Conservation (phyloP, 2,329 filamentous ascomycete species). For the Colletotrichum trifolii region DNA sequence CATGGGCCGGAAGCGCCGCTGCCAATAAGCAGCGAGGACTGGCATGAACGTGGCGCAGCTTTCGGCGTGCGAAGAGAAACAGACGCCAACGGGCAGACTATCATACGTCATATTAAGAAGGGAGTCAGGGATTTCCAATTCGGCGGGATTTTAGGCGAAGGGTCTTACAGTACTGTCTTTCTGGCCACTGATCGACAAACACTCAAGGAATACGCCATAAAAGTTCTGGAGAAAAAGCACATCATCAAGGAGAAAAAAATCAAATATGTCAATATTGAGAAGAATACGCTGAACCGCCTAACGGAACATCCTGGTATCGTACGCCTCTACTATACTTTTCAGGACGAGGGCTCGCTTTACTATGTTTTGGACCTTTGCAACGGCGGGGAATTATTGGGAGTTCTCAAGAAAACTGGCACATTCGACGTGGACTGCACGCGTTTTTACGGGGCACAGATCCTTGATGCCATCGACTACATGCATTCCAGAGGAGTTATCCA, state of each 20-base stretch:
- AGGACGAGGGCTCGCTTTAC: constrained; percentile 95
- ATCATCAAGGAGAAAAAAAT: constrained; percentile 99
- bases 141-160: constrained; percentile 89
- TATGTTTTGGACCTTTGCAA: constrained; percentile 95
- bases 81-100: constrained; percentile 84
- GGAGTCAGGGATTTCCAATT: constrained; percentile 98
- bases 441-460: constrained; percentile 95
- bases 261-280: constrained; percentile 99
- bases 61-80: constrained; percentile 84
- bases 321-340: constrained; percentile 97
- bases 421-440: constrained; percentile 95
- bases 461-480: constrained; percentile 98
- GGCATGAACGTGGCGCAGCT: constrained; percentile 95
- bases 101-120: constrained; percentile 90
- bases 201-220: constrained; percentile 96
- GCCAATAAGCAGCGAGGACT: constrained; percentile 82
- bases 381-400: constrained; percentile 90
- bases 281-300: constrained; percentile 94
- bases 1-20: constrained; percentile 54
- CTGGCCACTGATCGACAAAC: constrained; percentile 94
- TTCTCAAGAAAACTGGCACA: constrained; percentile 92
- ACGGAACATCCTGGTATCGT: constrained; percentile 98
- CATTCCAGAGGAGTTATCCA: constrained; percentile 96
- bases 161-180: constrained; percentile 96
- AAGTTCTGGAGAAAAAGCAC: constrained; percentile 96